Evolutionary conservation across 331 rosid species (phyloP).

Genomic region (Quercus tomentella): DNA sequence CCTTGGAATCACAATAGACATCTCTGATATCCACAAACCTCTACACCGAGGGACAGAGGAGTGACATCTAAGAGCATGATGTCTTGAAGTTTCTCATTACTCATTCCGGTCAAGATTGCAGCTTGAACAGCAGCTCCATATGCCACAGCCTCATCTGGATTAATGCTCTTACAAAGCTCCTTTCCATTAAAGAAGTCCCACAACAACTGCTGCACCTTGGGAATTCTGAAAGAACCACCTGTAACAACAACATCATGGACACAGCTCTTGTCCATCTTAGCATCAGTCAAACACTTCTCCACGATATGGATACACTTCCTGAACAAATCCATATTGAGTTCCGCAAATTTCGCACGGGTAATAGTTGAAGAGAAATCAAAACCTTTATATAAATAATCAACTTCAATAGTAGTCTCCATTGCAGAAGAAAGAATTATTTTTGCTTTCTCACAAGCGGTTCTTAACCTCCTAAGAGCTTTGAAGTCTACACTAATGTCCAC

Average conservation of each 20-base stretch:
- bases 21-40: background rate
- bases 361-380: background rate
- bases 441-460: background rate
- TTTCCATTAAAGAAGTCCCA: background rate
- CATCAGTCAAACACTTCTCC: too few species aligned
- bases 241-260: background rate
- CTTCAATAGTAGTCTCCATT: background rate
- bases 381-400: background rate
- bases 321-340: too few species aligned
- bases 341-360: background rate
- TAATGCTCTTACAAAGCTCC: background rate
- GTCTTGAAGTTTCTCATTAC: background rate
- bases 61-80: background rate
- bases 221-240: background rate
- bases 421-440: background rate
- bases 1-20: conserved; percentile 36
- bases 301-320: too few species aligned
- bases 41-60: conserved; percentile 12
- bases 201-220: background rate
- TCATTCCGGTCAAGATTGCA: background rate
- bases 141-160: conserved; percentile 24
- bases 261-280: background rate
- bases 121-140: conserved; percentile 25
- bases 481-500: background rate
- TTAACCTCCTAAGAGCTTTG: background rate